Evolutionary conservation across 768 basidiomycete genomes (phyloP), one percentile per base, ranked within the genome.

Genomic region (Paxillus rubicundulus): DNA sequence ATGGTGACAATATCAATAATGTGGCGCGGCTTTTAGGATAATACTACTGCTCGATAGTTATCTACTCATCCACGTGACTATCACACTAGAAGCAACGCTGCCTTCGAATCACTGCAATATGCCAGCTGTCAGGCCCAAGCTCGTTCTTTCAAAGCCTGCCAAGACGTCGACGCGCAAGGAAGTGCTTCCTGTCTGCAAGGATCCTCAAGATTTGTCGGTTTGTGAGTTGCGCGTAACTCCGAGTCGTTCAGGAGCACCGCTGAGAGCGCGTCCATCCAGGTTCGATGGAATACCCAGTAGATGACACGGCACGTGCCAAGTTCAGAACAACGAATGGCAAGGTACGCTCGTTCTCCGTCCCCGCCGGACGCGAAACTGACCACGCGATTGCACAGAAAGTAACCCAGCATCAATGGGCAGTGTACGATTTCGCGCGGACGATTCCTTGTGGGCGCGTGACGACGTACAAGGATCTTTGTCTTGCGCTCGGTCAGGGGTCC

Each of bases 391-490:
- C 68, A 53, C 56, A 84, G 82, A 69, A 63, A 46, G 45, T 84
- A 28, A 79, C 81, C 21, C 57, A 69, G 2, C 75, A 83, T 61
- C 81, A 80, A 54, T 85, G 82, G 83, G 77, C 72, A 9, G 81
- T 84, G 1, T 85, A 85, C 48, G 83, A 85, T 59, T 77, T 77
- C 52, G 61, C 73, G 5, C 59, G 67, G 37, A 75, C 68, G 1
- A 79, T 84, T 21, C 82, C 82, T 1, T 56, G 45, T 1, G 82
- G 82, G 1, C 77, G 72, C 38, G 78, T 85, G 1, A 74, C 75
- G 18, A 85, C 82, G 1, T 85, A 85, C 57, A 82, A 82, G 53
- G 72, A 76, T 21, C 70, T 86, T 17, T 76, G 76, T 32, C 53
- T 60, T 1, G 76, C 76, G 7, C 67, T 82, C 3, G 80, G 82